A percentile compares a stretch with the other conserved stretches of the same genome.
Conservation (phyloP, 805 yeast genomes). For the Yamadazyma endophytica region DNA sequence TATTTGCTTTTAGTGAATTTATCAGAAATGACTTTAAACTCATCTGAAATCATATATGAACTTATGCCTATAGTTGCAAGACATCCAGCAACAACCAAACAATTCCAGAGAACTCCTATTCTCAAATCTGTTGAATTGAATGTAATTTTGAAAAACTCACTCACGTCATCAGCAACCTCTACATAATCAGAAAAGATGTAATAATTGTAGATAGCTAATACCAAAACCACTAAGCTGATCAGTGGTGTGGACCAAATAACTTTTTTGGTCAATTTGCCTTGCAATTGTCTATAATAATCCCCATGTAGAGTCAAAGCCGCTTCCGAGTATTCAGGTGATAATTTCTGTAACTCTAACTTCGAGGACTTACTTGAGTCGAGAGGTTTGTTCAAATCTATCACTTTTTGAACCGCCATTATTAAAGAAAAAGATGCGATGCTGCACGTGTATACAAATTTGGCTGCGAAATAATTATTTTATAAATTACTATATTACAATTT, state of each 20-base stretch:
- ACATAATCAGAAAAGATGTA: slow-evolving; percentile 27
- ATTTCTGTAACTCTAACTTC: slow-evolving; percentile 43
- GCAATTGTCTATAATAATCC: slow-evolving; percentile 51
- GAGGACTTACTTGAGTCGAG: slow-evolving; percentile 50
- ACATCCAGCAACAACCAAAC: slow-evolving; percentile 23
- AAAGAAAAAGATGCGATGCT: no score
- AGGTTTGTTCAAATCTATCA: slow-evolving; percentile 51
- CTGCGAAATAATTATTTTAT: no score
- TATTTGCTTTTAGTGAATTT: slow-evolving; percentile 20
- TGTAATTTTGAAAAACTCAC: slow-evolving; percentile 23
- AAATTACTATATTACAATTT: no score
- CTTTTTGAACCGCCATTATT: slow-evolving; percentile 44
- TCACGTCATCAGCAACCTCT: slow-evolving; percentile 23
- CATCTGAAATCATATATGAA: slow-evolving; percentile 40
- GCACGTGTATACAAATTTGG: no score
- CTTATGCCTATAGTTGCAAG: slow-evolving; percentile 15
- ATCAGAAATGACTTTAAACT: slow-evolving; percentile 37
- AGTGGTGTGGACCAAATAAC: slow-evolving; percentile 44
- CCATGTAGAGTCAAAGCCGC: slow-evolving; percentile 62
- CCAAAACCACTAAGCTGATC: slow-evolving; percentile 14
- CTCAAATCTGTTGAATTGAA: slow-evolving; percentile 20
- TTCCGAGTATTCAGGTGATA: slow-evolving; percentile 55
- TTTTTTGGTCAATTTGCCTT: slow-evolving; percentile 41
- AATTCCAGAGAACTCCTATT: slow-evolving; percentile 19
- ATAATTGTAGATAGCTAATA: slow-evolving; percentile 9